Percentiles rank a stretch among this genome's conserved stretches.
Conservation (phyloP, 371 early-diverging fungal species). For the Umbelopsis sp. region DNA sequence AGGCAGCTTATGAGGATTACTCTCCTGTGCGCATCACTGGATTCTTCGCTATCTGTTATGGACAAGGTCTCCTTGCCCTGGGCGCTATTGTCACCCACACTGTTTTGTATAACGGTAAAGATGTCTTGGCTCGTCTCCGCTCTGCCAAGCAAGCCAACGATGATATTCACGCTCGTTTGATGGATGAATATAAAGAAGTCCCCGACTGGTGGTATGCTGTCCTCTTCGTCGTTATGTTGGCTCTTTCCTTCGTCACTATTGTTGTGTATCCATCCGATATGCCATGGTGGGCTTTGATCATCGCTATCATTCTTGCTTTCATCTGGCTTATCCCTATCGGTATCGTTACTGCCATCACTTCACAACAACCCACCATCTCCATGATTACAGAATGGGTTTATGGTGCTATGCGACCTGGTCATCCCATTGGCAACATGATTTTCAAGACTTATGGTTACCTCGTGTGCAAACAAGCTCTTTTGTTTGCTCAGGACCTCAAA, state of each 20-base stretch:
- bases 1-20: slow-evolving; percentile 63
- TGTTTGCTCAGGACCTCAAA: slow-evolving; percentile 63
- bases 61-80: slow-evolving; percentile 66
- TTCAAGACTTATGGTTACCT: slow-evolving; percentile 67
- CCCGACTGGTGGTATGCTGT: slow-evolving; percentile 68
- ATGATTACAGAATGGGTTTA: slow-evolving; percentile 51
- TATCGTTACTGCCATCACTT: slow-evolving; percentile 53
- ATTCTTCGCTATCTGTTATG: slow-evolving; percentile 76
- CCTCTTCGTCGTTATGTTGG: slow-evolving; percentile 49
- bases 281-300: slow-evolving; percentile 68
- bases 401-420: slow-evolving; percentile 58
- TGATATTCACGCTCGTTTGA: slow-evolving; percentile 61
- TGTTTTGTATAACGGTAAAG: slow-evolving; percentile 62
- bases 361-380: slow-evolving; percentile 44
- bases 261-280: slow-evolving; percentile 50
- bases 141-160: slow-evolving; percentile 53
- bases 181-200: slow-evolving; percentile 64
- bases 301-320: slow-evolving; percentile 65
- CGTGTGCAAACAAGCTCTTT: slow-evolving; percentile 56
- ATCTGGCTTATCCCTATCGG: slow-evolving; percentile 75
- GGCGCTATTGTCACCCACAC: slow-evolving; percentile 72
- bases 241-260: slow-evolving; percentile 48
- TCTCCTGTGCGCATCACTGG: slow-evolving; percentile 78
- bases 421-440: slow-evolving; percentile 60
- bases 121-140: slow-evolving; percentile 59